phyloP scores from a whole-genome alignment of 768 basidiomycete species.

The Boletus insuetus region DNA sequence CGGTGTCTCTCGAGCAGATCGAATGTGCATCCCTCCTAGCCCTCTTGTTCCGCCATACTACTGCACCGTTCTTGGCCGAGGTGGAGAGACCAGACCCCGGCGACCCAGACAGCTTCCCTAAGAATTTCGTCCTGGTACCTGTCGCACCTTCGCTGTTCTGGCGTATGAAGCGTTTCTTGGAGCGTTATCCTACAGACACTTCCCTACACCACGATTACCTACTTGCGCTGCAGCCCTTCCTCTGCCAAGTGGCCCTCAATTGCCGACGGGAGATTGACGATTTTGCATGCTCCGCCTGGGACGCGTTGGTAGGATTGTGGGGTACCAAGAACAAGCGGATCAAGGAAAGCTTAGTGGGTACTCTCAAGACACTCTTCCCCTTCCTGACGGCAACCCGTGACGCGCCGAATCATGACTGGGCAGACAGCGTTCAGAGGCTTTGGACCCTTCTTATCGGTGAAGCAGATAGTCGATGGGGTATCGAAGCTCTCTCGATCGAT shows the following conservation, averaged over 20 bases:
- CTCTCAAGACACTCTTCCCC: conserved; percentile 70
- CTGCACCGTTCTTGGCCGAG: conserved; percentile 53
- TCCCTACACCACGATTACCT: conserved; percentile 79
- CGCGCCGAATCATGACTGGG: conserved; percentile 37
- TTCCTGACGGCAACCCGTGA: conserved; percentile 50
- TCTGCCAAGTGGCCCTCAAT: conserved; percentile 81
- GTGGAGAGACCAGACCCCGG: conserved; percentile 26
- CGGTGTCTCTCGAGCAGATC: conserved; percentile 55
- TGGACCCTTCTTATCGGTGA: conserved; percentile 61
- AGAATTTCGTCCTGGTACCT: conserved; percentile 10
- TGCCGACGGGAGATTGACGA: conserved; percentile 51
- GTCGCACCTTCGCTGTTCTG: conserved; percentile 50
- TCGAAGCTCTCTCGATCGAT: conserved; percentile 64
- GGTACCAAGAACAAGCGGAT: conserved; percentile 68
- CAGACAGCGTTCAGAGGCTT: conserved; percentile 48
- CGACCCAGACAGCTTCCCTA: conserved; percentile 34
- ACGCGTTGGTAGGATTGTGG: conserved; percentile 69
- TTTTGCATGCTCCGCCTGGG: conserved; percentile 65
- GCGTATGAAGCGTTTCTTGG: conserved; percentile 62
- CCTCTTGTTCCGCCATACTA: conserved; percentile 54
- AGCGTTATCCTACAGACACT: conserved; percentile 65
- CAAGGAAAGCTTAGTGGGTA: conserved; percentile 78
- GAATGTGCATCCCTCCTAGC: conserved; percentile 69
- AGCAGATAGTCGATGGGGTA: conserved; percentile 59
- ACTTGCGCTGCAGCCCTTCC: conserved; percentile 59